phyloP scores from a whole-genome alignment of 106 monocot species.

The Dioscorea dumetorum region DNA sequence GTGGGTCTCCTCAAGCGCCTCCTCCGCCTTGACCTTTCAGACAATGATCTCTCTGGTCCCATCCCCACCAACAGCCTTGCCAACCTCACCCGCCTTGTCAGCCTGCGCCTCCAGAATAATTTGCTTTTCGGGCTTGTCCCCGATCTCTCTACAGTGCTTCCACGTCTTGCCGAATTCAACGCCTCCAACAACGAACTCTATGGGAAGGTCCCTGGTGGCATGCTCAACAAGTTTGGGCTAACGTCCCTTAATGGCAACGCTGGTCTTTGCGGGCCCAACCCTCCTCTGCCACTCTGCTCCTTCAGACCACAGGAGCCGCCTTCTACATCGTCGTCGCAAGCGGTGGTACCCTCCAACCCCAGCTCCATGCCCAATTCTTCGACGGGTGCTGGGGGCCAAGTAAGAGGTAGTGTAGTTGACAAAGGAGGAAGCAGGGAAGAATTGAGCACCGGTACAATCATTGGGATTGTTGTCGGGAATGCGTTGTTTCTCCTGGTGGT shows the following conservation, averaged over 20 bases:
- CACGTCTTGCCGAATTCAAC: slow-evolving; percentile 38
- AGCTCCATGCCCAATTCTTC: slow-evolving; percentile 16
- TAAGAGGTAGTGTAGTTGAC: background rate
- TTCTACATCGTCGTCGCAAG: slow-evolving; percentile 4
- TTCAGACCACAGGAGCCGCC: slow-evolving; percentile 4
- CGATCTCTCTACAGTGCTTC: slow-evolving; percentile 27
- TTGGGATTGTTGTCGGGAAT: slow-evolving; percentile 22
- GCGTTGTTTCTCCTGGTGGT: slow-evolving; percentile 20
- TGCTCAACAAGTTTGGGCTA: slow-evolving; percentile 39
- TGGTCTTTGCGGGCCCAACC: slow-evolving; percentile 34
- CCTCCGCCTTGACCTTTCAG: slow-evolving; percentile 46
- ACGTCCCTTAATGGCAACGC: slow-evolving; percentile 38
- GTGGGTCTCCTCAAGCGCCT: slow-evolving; percentile 31
- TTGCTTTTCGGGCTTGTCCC: slow-evolving; percentile 48
- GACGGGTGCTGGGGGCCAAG: background rate
- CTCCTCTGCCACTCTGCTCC: slow-evolving; percentile 30
- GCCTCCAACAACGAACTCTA: slow-evolving; percentile 53
- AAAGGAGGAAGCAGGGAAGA: background rate
- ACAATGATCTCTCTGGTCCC: slow-evolving; percentile 40
- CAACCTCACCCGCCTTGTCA: slow-evolving; percentile 43
- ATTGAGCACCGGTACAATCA: slow-evolving; percentile 22
- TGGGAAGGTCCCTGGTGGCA: slow-evolving; percentile 33
- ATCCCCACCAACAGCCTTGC: slow-evolving; percentile 29
- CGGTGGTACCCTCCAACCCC: slow-evolving; percentile 37
- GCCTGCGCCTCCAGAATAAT: slow-evolving; percentile 53